Evolutionary conservation across 176 grass and related monocot genomes (phyloP).

Genomic region (Musa beccarii): DNA sequence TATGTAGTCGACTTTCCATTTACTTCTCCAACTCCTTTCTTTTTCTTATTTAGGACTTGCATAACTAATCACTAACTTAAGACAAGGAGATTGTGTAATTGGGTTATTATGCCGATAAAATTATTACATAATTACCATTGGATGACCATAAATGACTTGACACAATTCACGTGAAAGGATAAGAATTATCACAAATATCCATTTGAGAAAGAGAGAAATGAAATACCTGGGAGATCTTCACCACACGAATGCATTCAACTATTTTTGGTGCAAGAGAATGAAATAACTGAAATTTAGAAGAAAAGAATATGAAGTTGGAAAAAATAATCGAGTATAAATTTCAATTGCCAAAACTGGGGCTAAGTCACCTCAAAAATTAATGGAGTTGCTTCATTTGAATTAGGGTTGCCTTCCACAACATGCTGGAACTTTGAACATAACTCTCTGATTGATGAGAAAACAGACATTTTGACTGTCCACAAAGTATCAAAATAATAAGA

Average conservation of each 20-base stretch:
- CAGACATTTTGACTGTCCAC: slow-evolving; percentile 75
- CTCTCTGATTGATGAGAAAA: slow-evolving; percentile 77
- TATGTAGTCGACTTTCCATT: too few species aligned
- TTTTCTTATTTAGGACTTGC: too few species aligned
- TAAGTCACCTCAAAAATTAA: slow-evolving; percentile 62
- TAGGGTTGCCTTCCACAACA: slow-evolving; percentile 21
- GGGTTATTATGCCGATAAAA: neutral
- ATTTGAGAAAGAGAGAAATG: neutral
- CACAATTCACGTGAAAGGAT: too few species aligned
- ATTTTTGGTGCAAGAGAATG: slow-evolving; percentile 54
- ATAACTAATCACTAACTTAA: too few species aligned
- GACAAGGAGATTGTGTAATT: too few species aligned
- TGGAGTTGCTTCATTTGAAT: slow-evolving; percentile 34
- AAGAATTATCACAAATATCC: too few species aligned
- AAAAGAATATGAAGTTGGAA: slow-evolving; percentile 23
- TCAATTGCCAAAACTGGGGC: neutral
- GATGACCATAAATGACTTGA: too few species aligned
- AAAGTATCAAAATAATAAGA: neutral
- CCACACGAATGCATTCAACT: slow-evolving; percentile 48
- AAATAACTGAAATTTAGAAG: slow-evolving; percentile 54
- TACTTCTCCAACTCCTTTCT: too few species aligned
- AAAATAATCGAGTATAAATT: slow-evolving; percentile 9
- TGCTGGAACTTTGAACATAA: slow-evolving; percentile 54
- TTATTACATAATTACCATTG: neutral
- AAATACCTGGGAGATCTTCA: slow-evolving; percentile 90